phyloP scores from a whole-genome alignment of 768 basidiomycete species.

The Rhodotorula sphaerocarpa region DNA sequence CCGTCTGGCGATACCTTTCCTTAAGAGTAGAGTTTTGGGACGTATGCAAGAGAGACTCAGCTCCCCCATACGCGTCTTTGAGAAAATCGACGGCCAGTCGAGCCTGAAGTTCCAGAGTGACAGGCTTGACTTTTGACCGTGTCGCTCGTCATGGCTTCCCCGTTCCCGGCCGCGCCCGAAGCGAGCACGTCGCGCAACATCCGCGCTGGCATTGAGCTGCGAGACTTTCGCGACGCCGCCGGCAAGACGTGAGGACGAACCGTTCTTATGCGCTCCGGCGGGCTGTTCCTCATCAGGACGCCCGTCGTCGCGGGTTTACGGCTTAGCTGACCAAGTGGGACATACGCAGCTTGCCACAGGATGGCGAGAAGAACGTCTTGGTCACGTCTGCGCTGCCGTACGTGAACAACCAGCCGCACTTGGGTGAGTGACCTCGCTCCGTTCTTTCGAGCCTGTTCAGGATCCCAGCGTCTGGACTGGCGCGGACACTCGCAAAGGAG shows the following conservation, averaged over 20 bases:
- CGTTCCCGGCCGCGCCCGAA: conserved; percentile 19
- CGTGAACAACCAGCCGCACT: conserved; percentile 38
- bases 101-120: too few species aligned
- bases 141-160: conserved; percentile 25
- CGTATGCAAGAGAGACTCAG: too few species aligned
- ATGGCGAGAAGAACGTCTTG: conserved; percentile 77
- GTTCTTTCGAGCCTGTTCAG: neutral
- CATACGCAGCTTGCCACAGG: conserved; percentile 58
- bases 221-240: conserved; percentile 18
- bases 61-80: too few species aligned
- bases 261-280: neutral
- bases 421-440: conserved; percentile 27
- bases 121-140: too few species aligned
- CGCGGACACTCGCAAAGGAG: too few species aligned
- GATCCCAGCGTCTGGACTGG: neutral
- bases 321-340: neutral
- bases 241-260: conserved; percentile 29
- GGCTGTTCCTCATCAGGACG: too few species aligned
- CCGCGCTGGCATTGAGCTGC: conserved; percentile 21
- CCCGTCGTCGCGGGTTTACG: too few species aligned
- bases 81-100: too few species aligned
- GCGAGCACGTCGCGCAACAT: conserved; percentile 17
- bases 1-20: too few species aligned
- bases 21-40: too few species aligned
- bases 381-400: conserved; percentile 94